A percentile compares a stretch with the other conserved stretches of the same genome.
phyloP scores from a whole-genome alignment of 1,284 basidiomycete genomes.

The Sporisorium iseilematis-ciliati region DNA sequence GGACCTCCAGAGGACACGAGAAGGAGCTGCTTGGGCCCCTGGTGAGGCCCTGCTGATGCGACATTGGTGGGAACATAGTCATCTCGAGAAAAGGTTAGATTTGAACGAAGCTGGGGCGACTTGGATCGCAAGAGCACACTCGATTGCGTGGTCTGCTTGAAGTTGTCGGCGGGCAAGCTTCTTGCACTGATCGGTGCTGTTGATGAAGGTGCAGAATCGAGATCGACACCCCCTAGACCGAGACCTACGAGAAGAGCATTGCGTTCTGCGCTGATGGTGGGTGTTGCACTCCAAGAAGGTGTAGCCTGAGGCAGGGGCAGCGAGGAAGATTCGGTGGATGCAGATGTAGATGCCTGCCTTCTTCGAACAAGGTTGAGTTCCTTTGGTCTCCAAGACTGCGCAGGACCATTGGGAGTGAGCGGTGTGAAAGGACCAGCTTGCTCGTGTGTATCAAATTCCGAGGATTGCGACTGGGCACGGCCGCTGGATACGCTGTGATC shows the following conservation, averaged over 20 bases:
- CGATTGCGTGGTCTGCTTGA: conserved; percentile 11
- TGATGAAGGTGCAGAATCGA: conserved; percentile 7
- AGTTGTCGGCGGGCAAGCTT: conserved; percentile 10
- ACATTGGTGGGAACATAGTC: background rate
- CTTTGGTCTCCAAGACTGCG: conserved; percentile 49
- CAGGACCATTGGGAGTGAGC: conserved; percentile 30
- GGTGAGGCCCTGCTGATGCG: background rate
- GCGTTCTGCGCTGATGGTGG: conserved; percentile 23
- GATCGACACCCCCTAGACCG: conserved; percentile 24
- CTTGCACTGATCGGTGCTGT: background rate
- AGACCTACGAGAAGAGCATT: conserved; percentile 40
- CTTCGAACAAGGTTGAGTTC: conserved; percentile 50
- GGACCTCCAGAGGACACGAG: conserved; percentile 40
- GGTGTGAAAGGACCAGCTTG: conserved; percentile 39
- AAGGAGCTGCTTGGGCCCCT: conserved; percentile 40
- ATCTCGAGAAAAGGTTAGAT: conserved; percentile 8
- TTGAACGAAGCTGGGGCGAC: conserved; percentile 18
- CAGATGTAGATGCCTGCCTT: conserved; percentile 13
- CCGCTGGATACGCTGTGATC: conserved; percentile 44
- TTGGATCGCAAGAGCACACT: conserved; percentile 12
- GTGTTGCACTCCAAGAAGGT: conserved; percentile 16
- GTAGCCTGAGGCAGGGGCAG: conserved; percentile 25
- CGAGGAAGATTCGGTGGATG: conserved; percentile 17
- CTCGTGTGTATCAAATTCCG: conserved; percentile 37
- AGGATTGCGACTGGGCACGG: conserved; percentile 39